Evolutionary conservation across 306 rosid genomes (phyloP).

Genomic region (Corylus avellana): DNA sequence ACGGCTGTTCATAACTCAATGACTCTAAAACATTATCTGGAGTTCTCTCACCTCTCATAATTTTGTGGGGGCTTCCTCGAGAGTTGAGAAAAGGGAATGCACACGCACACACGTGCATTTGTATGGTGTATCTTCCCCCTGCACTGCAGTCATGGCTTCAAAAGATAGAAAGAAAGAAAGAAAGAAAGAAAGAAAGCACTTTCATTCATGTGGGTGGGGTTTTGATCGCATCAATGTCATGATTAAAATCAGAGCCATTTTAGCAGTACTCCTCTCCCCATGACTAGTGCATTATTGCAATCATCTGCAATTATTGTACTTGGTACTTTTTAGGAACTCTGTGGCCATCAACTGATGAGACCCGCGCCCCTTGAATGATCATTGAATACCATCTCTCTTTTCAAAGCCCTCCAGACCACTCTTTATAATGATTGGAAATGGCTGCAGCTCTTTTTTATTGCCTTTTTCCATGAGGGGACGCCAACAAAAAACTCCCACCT

Average conservation of each 20-base stretch:
- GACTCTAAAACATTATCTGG: too few species aligned
- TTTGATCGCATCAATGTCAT: slow-evolving; percentile 24
- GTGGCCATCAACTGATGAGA: slow-evolving; percentile 25
- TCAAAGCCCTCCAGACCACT: slow-evolving; percentile 9
- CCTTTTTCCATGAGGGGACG: slow-evolving; percentile 26
- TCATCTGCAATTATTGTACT: slow-evolving; percentile 32
- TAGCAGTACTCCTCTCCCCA: neutral
- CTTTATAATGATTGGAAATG: slow-evolving; percentile 13
- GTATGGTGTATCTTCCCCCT: neutral
- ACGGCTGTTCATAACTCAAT: too few species aligned
- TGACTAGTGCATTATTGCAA: slow-evolving; percentile 22
- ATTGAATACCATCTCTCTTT: neutral
- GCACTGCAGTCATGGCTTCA: too few species aligned
- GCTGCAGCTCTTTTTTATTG: slow-evolving; percentile 8
- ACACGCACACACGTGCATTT: neutral
- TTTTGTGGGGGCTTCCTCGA: slow-evolving; percentile 26
- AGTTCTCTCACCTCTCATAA: too few species aligned
- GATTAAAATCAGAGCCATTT: slow-evolving; percentile 16
- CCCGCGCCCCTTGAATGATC: slow-evolving; percentile 22
- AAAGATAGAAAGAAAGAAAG: too few species aligned
- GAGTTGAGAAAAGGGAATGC: slow-evolving; percentile 12
- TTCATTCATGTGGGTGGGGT: slow-evolving; percentile 24
- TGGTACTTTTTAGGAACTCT: slow-evolving; percentile 23
- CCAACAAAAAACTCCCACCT: too few species aligned
- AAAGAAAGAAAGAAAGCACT: neutral